These are phyloP conservation scores for Sugiyamaella americana DNA, from an alignment of 805 yeast species.

Conservation along the genomic window DNA sequence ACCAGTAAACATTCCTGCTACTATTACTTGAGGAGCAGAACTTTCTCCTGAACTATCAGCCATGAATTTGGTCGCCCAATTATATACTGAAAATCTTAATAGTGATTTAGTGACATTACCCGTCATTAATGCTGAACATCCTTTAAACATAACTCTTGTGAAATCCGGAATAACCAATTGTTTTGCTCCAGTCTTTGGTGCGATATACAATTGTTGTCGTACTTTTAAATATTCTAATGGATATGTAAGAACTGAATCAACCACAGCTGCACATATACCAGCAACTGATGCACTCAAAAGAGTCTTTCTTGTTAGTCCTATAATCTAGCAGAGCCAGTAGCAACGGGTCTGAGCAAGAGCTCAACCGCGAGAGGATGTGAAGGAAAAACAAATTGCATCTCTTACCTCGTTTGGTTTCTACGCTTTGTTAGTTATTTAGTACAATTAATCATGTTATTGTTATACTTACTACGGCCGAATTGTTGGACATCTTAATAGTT, in stretches of 20 bases:
- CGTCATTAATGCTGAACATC: conserved; percentile 67
- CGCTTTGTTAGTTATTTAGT: not conserved
- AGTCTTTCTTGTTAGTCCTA: conserved; percentile 15
- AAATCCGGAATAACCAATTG: conserved; percentile 8
- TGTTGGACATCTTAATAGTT: no score
- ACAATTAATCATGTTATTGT: not conserved
- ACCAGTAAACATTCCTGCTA: conserved; percentile 83
- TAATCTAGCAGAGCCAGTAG: no score
- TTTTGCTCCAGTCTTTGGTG: not conserved
- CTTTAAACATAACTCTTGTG: conserved; percentile 37
- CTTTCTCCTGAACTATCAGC: conserved; percentile 48
- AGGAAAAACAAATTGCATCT: not conserved
- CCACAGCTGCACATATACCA: conserved; percentile 34
- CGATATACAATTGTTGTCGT: conserved; percentile 30
- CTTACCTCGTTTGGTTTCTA: conserved; percentile 8
- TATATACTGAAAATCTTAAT: conserved; percentile 68
- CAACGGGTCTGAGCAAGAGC: no score
- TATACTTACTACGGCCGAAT: no score
- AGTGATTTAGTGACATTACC: conserved; percentile 72
- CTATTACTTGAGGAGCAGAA: conserved; percentile 67
- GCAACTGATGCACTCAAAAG: conserved; percentile 34
- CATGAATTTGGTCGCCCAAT: conserved; percentile 65
- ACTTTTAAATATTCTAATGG: conserved; percentile 38
- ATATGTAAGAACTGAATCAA: conserved; percentile 35
- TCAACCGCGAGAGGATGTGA: no score